phyloP scores from a whole-genome alignment of 495 filamentous ascomycete species.

The Aeminium ludgeri region DNA sequence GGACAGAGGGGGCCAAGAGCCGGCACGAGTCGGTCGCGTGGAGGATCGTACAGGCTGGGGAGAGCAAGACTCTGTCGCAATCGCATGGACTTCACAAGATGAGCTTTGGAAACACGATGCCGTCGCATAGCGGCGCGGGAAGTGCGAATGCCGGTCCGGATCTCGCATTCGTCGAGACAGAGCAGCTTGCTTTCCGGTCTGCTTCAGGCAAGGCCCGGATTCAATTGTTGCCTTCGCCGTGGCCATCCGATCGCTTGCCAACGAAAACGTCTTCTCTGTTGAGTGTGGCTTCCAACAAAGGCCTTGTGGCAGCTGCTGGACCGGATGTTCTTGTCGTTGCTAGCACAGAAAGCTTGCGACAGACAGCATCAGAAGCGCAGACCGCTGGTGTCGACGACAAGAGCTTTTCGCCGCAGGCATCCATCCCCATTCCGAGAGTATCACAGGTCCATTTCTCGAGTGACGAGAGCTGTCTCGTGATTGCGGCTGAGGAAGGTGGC shows the following conservation, averaged over 20 bases:
- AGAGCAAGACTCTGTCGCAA: too few relatives aligned
- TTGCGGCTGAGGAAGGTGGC: slow-evolving; percentile 67
- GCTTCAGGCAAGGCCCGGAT: slow-evolving; percentile 67
- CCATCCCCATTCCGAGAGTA: slow-evolving; percentile 53
- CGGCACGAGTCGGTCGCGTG: too few relatives aligned
- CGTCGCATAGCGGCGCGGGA: slow-evolving; percentile 16
- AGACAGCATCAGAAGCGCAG: slow-evolving; percentile 42
- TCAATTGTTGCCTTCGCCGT: slow-evolving; percentile 59
- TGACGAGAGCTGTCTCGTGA: slow-evolving; percentile 64
- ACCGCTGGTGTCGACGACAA: slow-evolving; percentile 44
- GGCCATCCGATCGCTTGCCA: slow-evolving; percentile 58
- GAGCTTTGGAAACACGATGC: slow-evolving; percentile 1
- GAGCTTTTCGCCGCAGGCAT: slow-evolving; percentile 56
- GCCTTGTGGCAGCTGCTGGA: slow-evolving; percentile 71
- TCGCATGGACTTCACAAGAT: not conserved
- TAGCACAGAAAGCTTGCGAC: slow-evolving; percentile 58
- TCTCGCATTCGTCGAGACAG: slow-evolving; percentile 43
- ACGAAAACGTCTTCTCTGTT: slow-evolving; percentile 69
- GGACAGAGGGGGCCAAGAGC: too few relatives aligned
- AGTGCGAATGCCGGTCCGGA: slow-evolving; percentile 30
- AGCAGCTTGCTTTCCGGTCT: slow-evolving; percentile 65
- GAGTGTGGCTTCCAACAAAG: slow-evolving; percentile 61
- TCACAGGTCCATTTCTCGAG: slow-evolving; percentile 82
- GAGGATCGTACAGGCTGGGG: too few relatives aligned
- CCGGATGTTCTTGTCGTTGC: slow-evolving; percentile 64